Evolutionary conservation across 164 flowering plant genomes (phyloP), one percentile per base, ranked within the genome.

Genomic region (Vitis rotundifolia): DNA sequence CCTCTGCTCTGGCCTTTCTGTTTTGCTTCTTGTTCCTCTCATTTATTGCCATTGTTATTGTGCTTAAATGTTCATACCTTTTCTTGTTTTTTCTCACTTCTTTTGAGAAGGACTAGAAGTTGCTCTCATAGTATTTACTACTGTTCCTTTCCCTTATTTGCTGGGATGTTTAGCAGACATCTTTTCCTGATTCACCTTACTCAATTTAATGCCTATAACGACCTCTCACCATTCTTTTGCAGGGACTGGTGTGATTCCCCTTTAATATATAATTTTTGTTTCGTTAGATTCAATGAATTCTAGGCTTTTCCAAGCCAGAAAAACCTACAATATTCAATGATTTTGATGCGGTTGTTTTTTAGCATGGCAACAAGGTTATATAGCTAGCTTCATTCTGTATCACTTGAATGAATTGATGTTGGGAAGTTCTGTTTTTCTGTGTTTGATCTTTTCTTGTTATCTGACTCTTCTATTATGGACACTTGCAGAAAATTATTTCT

Each of bases 401-500:
- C 3, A 56, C 56, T 22, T 22, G 26, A 22, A 22, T 22, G 26
- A 22, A 22, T 22, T 22, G 26, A 22, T 22, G 26, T 49, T 14
- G n/a, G 51, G 52, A 18, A 63, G 11, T 9, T 51, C 12, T 11
- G 29, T 37, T 28, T 51, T 48, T 37, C 9, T 49, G 9, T 12
- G 1, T 22, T 63, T 15, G 63, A 10, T 19, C 14, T 31, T 11
- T 47, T 9, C 7, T 67, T 31, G 9, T 57, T 26, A 18, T 61
- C 55, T 72, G 47, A 53, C 28, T 62, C 12, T 69, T 58, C 44
- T 26, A 11, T 64, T 2, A 47, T 68, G 48, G 28, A 15, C 70
- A 57, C 68, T 50, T 81, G 81, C 86, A 87, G 93, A 75, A 67
- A 59, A 66, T 82, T 22, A 49, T 89, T n/a, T 74, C 75, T 64